Evolutionary conservation across 768 basidiomycete genomes (phyloP).

Genomic region (Calvatia gigantea): DNA sequence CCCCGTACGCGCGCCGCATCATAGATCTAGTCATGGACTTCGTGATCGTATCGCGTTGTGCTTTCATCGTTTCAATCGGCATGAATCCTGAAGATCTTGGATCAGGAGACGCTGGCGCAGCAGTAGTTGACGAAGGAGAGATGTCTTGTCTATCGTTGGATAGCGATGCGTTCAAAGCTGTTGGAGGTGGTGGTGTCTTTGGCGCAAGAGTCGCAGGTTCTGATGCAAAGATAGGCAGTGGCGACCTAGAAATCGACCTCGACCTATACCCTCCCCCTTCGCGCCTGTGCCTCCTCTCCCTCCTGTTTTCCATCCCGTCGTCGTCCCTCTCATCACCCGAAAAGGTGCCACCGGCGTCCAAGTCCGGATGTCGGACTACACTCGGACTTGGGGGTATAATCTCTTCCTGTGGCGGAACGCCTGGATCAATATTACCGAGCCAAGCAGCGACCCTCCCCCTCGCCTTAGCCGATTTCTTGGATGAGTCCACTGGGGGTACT

Average conservation of each 20-base stretch:
- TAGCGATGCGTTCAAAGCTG: no score
- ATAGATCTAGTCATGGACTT: conserved; percentile 2
- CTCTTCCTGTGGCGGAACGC: conserved; percentile 50
- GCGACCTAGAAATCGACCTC: neutral
- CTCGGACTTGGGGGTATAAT: conserved; percentile 38
- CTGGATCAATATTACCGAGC: conserved; percentile 65
- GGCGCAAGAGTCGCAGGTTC: neutral
- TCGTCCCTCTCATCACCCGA: neutral
- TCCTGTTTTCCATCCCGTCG: neutral
- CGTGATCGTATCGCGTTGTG: conserved; percentile 35
- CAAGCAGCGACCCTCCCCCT: conserved; percentile 78
- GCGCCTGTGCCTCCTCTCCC: neutral
- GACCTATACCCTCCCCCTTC: neutral
- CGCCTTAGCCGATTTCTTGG: conserved; percentile 36
- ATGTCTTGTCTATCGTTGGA: neutral
- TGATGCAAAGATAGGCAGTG: neutral
- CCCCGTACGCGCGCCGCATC: conserved; percentile 17
- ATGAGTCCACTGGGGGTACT: conserved; percentile 22
- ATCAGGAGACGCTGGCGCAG: conserved; percentile 50
- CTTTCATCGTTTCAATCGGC: conserved; percentile 44
- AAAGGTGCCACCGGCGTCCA: neutral
- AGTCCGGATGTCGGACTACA: conserved; percentile 16
- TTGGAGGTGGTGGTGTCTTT: neutral
- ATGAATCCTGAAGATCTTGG: conserved; percentile 78
- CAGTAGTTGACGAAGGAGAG: conserved; percentile 7